phyloP scores from a whole-genome alignment of 768 basidiomycete genomes.

The Termitomyces sp. region DNA sequence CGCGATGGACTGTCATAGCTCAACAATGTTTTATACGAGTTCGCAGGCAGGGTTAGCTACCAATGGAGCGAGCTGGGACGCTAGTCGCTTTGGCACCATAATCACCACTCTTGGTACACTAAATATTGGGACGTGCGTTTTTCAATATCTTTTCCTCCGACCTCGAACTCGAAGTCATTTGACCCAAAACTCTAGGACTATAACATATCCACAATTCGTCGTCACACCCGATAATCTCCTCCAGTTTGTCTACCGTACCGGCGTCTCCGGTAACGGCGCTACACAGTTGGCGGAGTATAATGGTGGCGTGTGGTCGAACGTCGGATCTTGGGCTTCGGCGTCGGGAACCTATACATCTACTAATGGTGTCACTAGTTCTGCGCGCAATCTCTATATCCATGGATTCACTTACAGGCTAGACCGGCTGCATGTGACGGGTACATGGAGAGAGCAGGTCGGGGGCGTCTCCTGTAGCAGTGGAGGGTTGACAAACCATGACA shows the following conservation, averaged over 20 bases:
- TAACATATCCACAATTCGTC: constrained; percentile 47
- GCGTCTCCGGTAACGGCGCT: constrained; percentile 41
- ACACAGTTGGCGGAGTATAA: constrained; percentile 43
- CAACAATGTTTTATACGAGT: constrained; percentile 36
- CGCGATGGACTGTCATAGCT: constrained; percentile 42
- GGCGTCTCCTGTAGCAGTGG: constrained; percentile 38
- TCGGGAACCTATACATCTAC: constrained; percentile 38
- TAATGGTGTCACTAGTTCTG: constrained; percentile 33
- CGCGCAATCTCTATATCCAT: constrained; percentile 43
- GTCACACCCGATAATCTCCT: constrained; percentile 40
- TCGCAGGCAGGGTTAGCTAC: constrained; percentile 36
- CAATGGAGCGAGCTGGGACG: constrained; percentile 36
- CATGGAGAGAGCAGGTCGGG: constrained; percentile 40
- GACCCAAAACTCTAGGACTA: constrained; percentile 19
- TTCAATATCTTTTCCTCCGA: neutral
- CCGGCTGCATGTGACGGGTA: constrained; percentile 38
- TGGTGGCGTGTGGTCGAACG: constrained; percentile 34
- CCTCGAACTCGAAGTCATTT: neutral
- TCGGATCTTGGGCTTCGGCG: constrained; percentile 42
- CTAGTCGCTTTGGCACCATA: constrained; percentile 36
- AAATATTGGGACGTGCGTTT: constrained; percentile 35
- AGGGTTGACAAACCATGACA: constrained; percentile 45
- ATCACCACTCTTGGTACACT: constrained; percentile 35
- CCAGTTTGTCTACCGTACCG: constrained; percentile 44
- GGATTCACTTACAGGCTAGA: constrained; percentile 37